Evolutionary conservation across 2,329 filamentous ascomycete genomes (phyloP).

Genomic region (Scleromitrula shiraiana): DNA sequence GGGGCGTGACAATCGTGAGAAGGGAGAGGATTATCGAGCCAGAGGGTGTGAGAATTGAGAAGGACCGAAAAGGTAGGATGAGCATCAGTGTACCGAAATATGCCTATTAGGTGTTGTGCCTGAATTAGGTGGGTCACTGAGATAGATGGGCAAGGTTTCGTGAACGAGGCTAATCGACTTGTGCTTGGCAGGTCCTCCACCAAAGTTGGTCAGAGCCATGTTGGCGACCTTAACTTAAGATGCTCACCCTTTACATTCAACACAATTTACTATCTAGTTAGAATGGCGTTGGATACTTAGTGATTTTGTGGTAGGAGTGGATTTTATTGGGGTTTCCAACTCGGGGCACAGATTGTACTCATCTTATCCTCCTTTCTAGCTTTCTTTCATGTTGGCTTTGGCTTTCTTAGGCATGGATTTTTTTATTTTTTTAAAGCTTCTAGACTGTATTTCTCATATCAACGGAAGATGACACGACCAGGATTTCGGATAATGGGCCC

Average conservation of each 20-base stretch:
- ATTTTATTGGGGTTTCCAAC: neutral
- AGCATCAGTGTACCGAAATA: slow-evolving; percentile 68
- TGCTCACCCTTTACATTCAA: neutral
- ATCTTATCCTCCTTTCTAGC: neutral
- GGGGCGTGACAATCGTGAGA: slow-evolving; percentile 45
- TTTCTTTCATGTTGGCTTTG: neutral
- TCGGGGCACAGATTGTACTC: neutral
- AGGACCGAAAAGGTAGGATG: slow-evolving; percentile 95
- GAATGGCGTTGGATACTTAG: neutral
- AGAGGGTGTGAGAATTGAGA: slow-evolving; percentile 63
- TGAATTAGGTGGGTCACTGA: slow-evolving; percentile 23
- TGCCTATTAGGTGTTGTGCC: slow-evolving; percentile 38
- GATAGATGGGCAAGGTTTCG: slow-evolving; percentile 13
- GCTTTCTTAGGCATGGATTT: neutral
- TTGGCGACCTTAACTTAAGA: slow-evolving; percentile 58
- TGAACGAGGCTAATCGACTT: slow-evolving; percentile 18
- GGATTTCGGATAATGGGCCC: neutral
- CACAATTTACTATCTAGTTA: neutral
- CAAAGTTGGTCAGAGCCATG: slow-evolving; percentile 60
- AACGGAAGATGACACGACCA: too few species aligned
- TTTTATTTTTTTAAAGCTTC: neutral
- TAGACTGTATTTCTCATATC: slow-evolving; percentile 4
- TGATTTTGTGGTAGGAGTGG: neutral
- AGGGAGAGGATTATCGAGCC: slow-evolving; percentile 46
- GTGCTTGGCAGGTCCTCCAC: slow-evolving; percentile 48